Evolutionary conservation across 225 moss, liverwort and hornwort genomes (phyloP).

Genomic region (Physcomitrellopsis africana): DNA sequence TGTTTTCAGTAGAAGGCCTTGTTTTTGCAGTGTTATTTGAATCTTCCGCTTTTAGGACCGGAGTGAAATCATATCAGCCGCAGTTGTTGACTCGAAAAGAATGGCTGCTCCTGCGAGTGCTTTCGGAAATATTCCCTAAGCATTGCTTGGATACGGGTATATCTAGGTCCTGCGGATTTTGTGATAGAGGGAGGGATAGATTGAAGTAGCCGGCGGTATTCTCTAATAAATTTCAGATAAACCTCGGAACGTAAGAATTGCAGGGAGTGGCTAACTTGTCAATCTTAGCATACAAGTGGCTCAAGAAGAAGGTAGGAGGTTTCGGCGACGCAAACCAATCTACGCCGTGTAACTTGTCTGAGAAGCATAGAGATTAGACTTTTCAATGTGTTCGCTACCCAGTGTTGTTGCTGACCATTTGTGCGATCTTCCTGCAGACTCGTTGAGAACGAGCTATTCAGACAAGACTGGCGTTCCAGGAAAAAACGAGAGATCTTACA

Average conservation of each 20-base stretch:
- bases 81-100: neutral
- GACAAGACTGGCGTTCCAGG: slow-evolving; percentile 89
- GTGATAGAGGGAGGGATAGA: slow-evolving; percentile 3
- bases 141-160: neutral
- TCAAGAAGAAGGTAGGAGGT: neutral
- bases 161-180: neutral
- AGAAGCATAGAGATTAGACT: neutral
- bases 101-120: neutral
- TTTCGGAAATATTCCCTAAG: neutral
- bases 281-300: neutral
- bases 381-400: neutral
- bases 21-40: neutral
- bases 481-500: slow-evolving; percentile 75
- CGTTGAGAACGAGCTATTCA: slow-evolving; percentile 88
- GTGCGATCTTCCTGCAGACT: slow-evolving; percentile 54
- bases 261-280: neutral
- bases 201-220: neutral
- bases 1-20: neutral
- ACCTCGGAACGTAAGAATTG: neutral
- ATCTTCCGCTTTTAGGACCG: neutral
- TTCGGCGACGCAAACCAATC: neutral
- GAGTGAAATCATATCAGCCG: neutral
- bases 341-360: neutral
- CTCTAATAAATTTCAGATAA: neutral
- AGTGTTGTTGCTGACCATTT: neutral